Percentiles rank a stretch among this genome's conserved stretches.
Evolutionary conservation across 2,329 filamentous ascomycete species (phyloP).

Genomic region (Zymoseptoria ardabiliae): DNA sequence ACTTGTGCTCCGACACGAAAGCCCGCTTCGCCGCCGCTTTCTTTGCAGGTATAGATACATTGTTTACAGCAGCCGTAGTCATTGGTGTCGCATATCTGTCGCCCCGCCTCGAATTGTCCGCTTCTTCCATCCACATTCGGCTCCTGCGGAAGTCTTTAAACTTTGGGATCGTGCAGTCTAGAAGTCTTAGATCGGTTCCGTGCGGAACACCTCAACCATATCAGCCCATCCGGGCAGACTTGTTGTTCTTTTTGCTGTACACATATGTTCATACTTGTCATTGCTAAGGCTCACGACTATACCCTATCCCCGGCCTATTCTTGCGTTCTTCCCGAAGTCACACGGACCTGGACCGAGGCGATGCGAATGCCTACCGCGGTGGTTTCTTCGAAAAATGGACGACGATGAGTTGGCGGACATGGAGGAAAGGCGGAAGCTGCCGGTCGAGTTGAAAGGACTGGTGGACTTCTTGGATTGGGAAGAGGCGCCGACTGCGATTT

Average conservation of each 20-base stretch:
- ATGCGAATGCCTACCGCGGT: neutral
- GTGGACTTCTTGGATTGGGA: constrained; percentile 19
- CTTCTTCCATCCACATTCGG: neutral
- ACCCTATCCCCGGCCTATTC: neutral
- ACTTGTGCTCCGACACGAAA: no score
- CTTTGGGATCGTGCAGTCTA: neutral
- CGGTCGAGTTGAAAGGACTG: constrained; percentile 16
- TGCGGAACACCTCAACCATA: neutral
- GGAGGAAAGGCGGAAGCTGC: constrained; percentile 4
- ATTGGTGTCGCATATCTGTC: no score
- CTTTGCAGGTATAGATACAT: no score
- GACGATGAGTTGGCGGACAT: neutral
- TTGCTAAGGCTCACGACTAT: neutral
- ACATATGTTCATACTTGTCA: neutral
- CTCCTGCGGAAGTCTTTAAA: neutral
- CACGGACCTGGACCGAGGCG: neutral
- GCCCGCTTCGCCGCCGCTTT: no score
- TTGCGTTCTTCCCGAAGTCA: neutral
- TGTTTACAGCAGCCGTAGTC: no score
- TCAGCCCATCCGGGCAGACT: neutral
- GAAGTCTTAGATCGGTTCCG: neutral
- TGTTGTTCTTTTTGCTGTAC: neutral
- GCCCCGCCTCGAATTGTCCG: no score
- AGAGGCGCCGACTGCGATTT: constrained; percentile 12
- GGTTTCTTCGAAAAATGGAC: neutral